Percentiles rank a stretch among this genome's conserved stretches.
Evolutionary conservation across 169 alveolate genomes (phyloP).

Genomic region (Plasmodium vinckei): DNA sequence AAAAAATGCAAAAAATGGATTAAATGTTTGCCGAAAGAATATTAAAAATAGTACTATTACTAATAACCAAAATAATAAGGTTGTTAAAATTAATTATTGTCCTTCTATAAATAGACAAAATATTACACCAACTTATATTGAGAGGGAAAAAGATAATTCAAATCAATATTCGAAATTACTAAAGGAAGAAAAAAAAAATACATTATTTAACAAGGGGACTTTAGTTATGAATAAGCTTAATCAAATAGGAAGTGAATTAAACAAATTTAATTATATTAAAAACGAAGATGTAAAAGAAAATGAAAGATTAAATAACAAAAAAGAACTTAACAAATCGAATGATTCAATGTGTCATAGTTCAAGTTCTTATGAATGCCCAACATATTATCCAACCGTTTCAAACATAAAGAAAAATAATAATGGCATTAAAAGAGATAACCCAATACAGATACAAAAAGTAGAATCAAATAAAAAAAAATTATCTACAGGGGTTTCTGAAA

Average conservation of each 20-base stretch:
- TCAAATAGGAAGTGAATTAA: neutral
- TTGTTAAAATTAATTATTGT: slow-evolving; percentile 18
- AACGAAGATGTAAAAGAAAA: slow-evolving; percentile 6
- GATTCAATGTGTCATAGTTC: slow-evolving; percentile 38
- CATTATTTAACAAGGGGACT: neutral
- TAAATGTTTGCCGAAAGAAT: slow-evolving; percentile 4
- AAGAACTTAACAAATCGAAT: neutral
- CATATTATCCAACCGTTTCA: slow-evolving; percentile 3
- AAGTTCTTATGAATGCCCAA: slow-evolving; percentile 11
- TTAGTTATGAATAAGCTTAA: neutral
- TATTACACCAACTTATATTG: slow-evolving; percentile 11
- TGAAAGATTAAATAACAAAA: neutral
- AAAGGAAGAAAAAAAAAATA: slow-evolving; percentile 14
- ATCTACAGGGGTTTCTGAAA: neutral
- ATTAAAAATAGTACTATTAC: slow-evolving; percentile 23
- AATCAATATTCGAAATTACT: slow-evolving; percentile 9
- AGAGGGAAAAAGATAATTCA: slow-evolving; percentile 12
- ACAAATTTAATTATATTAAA: neutral
- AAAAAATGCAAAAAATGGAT: slow-evolving; percentile 10
- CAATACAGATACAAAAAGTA: no score
- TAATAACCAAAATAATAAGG: slow-evolving; percentile 15
- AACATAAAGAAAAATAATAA: neutral
- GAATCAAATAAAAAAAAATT: no score
- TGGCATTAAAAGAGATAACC: no score
- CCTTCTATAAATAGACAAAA: slow-evolving; percentile 45